phyloP scores from a whole-genome alignment of 2,329 filamentous ascomycete species.

The Aspergillus sp. region DNA sequence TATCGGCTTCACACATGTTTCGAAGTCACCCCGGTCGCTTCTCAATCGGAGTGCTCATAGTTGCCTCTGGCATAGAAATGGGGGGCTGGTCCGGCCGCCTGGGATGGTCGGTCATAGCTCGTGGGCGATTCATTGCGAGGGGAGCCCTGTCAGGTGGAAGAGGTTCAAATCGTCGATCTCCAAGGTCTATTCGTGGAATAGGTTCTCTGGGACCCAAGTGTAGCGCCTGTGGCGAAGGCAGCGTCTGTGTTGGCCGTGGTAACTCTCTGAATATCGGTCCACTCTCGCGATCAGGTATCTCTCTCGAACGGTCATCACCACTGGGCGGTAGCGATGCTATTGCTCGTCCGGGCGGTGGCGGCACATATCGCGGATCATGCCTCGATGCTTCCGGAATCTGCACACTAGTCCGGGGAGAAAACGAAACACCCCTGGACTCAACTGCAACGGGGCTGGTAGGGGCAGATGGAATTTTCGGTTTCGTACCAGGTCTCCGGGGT shows the following conservation, averaged over 20 bases:
- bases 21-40: constrained; percentile 13
- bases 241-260: constrained; percentile 21
- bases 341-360: constrained; percentile 9
- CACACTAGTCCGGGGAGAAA: constrained; percentile 12
- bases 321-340: constrained; percentile 9
- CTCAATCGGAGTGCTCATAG: constrained; percentile 14
- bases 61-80: constrained; percentile 13
- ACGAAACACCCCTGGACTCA: constrained; percentile 14
- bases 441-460: constrained; percentile 26
- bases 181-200: constrained; percentile 19
- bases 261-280: constrained; percentile 21
- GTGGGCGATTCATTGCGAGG: constrained; percentile 19
- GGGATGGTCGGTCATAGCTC: constrained; percentile 17
- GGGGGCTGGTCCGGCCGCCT: constrained; percentile 17
- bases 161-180: constrained; percentile 17
- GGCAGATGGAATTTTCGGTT: constrained; percentile 22
- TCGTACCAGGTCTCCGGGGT: constrained; percentile 21
- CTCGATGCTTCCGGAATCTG: constrained; percentile 11
- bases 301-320: constrained; percentile 15
- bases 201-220: constrained; percentile 24
- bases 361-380: constrained; percentile 17
- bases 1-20: not conserved
- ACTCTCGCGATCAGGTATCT: constrained; percentile 15
- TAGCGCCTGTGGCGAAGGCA: constrained; percentile 25
- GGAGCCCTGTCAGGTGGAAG: constrained; percentile 19